Conservation (phyloP, 2,329 filamentous ascomycete species). For the Xylariaceae sp. region DNA sequence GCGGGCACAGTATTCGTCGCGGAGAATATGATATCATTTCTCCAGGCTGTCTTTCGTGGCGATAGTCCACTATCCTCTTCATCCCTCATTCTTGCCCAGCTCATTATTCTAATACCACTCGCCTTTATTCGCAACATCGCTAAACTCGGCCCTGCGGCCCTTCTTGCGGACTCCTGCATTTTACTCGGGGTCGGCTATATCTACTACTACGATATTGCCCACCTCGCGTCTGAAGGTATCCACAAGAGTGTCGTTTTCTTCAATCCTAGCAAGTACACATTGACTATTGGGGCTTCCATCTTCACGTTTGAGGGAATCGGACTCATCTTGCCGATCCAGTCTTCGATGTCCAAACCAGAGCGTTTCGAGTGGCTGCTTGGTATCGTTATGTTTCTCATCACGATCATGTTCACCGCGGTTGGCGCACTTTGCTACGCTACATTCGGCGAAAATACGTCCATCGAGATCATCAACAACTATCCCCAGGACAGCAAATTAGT, state of each 20-base stretch:
- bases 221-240: constrained; percentile 58
- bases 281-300: constrained; percentile 73
- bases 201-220: constrained; percentile 69
- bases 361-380: constrained; percentile 68
- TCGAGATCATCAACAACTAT: constrained; percentile 77
- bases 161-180: constrained; percentile 74
- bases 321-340: constrained; percentile 75
- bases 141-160: constrained; percentile 69
- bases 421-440: constrained; percentile 75
- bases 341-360: constrained; percentile 71
- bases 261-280: constrained; percentile 68
- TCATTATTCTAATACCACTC: constrained; percentile 66
- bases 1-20: constrained; percentile 78
- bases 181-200: constrained; percentile 72
- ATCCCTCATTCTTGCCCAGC: constrained; percentile 66
- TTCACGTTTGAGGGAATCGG: constrained; percentile 82
- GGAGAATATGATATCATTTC: constrained; percentile 71
- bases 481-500: constrained; percentile 72
- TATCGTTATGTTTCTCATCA: constrained; percentile 73
- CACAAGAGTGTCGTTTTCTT: constrained; percentile 66
- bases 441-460: constrained; percentile 69
- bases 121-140: constrained; percentile 74
- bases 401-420: constrained; percentile 71
- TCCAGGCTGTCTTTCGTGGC: constrained; percentile 60
- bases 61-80: constrained; percentile 55